These are phyloP conservation scores for Oehlia diaphana DNA, from an alignment of 192 early-diverging fungal species.

Conservation along the genomic window DNA sequence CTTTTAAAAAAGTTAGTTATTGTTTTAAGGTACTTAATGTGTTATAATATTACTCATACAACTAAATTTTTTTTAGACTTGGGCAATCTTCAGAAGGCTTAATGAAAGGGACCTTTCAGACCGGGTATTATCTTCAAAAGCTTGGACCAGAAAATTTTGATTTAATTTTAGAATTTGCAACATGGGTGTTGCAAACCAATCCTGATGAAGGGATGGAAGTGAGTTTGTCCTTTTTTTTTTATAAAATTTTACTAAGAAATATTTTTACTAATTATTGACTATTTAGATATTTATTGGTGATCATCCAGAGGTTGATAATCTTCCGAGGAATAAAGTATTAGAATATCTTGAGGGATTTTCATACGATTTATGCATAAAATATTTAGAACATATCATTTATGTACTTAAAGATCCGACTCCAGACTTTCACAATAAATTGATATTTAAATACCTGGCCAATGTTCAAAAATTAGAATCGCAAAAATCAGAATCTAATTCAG, in stretches of 20 bases:
- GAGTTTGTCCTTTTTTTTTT: background rate
- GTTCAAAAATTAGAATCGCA: slow-evolving; percentile 44
- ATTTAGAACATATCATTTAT: slow-evolving; percentile 81
- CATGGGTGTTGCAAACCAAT: slow-evolving; percentile 74
- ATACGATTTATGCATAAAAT: slow-evolving; percentile 66
- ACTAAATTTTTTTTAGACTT: slow-evolving; percentile 33
- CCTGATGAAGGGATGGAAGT: slow-evolving; percentile 71
- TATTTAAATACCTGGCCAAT: slow-evolving; percentile 77
- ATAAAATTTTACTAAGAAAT: too few species aligned
- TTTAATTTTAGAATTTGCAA: slow-evolving; percentile 80
- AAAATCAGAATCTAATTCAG: slow-evolving; percentile 30
- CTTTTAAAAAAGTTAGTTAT: slow-evolving; percentile 62
- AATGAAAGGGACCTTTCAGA: slow-evolving; percentile 63
- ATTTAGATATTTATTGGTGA: slow-evolving; percentile 58
- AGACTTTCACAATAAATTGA: slow-evolving; percentile 77
- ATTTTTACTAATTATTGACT: background rate
- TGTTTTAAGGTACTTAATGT: background rate
- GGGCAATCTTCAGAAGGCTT: slow-evolving; percentile 50
- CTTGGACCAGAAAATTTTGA: slow-evolving; percentile 76
- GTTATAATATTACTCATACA: background rate
- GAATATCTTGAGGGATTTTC: slow-evolving; percentile 70
- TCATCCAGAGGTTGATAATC: slow-evolving; percentile 56
- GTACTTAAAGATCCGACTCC: slow-evolving; percentile 64
- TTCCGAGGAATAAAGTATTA: slow-evolving; percentile 62
- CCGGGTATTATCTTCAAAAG: slow-evolving; percentile 74